Evolutionary conservation across 306 rosid genomes (phyloP).

Genomic region (Glycine latifolia): DNA sequence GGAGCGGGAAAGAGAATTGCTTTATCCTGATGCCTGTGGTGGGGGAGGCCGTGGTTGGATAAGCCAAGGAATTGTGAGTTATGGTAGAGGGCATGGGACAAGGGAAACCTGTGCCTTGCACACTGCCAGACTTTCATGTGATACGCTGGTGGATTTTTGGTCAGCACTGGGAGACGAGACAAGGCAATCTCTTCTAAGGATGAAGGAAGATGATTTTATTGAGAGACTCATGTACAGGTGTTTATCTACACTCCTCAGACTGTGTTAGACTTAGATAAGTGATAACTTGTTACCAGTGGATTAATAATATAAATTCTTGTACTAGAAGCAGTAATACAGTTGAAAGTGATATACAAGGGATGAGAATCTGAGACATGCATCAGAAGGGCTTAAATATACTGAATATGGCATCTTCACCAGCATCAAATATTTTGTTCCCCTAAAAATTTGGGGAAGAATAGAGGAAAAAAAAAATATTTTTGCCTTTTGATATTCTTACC

Average conservation of each 20-base stretch:
- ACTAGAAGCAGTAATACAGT: conserved; percentile 33
- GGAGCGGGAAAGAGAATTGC: conserved; percentile 96
- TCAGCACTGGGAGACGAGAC: conserved; percentile 99
- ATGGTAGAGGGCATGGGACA: conserved; percentile 96
- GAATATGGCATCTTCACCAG: conserved; percentile 25
- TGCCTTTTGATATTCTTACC: conserved; percentile 32
- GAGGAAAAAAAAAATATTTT: conserved; percentile 9
- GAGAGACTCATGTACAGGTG: conserved; percentile 99
- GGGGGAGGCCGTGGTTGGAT: conserved; percentile 99
- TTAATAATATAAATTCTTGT: conserved; percentile 33
- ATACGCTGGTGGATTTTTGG: conserved; percentile 98
- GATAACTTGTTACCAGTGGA: conserved; percentile 42
- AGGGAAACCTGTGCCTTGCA: conserved; percentile 98
- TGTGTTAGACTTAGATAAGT: conserved; percentile 47
- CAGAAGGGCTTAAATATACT: conserved; percentile 42
- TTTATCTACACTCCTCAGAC: conserved; percentile 52
- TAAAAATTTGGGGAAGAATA: conserved; percentile 14
- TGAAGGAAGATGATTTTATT: conserved; percentile 99
- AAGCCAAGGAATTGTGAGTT: conserved; percentile 88
- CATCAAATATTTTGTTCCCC: conserved; percentile 20
- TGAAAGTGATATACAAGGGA: conserved; percentile 40
- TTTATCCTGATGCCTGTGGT: conserved; percentile 99
- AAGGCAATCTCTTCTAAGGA: conserved; percentile 89
- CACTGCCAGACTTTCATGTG: conserved; percentile 97
- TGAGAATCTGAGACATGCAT: conserved; percentile 29